Conservation (phyloP, 495 filamentous ascomycete genomes). For the Symbiotaphrina buchneri region DNA sequence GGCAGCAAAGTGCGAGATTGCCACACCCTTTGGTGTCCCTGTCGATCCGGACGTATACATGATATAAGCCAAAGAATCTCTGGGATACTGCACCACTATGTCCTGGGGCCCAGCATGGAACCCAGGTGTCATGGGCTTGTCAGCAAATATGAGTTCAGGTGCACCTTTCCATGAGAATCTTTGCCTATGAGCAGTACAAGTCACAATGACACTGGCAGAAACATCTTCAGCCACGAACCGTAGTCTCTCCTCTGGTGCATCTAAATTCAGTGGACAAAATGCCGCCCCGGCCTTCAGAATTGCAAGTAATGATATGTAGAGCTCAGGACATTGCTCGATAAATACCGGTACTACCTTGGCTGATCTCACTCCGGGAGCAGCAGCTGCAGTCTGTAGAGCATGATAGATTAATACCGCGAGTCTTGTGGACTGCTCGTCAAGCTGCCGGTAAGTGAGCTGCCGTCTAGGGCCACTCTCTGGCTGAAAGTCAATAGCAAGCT, state of each 20-base stretch:
- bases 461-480: constrained; percentile 17
- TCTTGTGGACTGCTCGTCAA: constrained; percentile 30
- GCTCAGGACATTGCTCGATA: constrained; percentile 39
- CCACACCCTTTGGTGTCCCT: constrained; percentile 72
- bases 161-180: constrained; percentile 1
- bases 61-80: constrained; percentile 63
- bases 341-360: constrained; percentile 44
- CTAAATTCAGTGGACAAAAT: constrained; percentile 56
- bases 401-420: constrained; percentile 25
- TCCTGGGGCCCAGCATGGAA: constrained; percentile 10
- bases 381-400: constrained; percentile 7
- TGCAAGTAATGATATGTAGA: constrained; percentile 51
- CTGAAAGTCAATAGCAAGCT: constrained; percentile 36
- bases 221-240: constrained; percentile 54
- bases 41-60: constrained; percentile 87
- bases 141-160: not conserved
- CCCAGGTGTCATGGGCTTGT: constrained; percentile 7
- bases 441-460: constrained; percentile 28
- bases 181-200: not conserved
- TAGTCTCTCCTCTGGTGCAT: constrained; percentile 48
- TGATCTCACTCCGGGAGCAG: constrained; percentile 1
- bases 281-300: constrained; percentile 57
- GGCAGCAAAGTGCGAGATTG: constrained; percentile 50
- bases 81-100: constrained; percentile 16
- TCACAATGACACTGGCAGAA: constrained; percentile 13